Evolutionary conservation across 139 green algal species (phyloP), one percentile per base, ranked within the genome.

Genomic region (Chlamydomonas incerta): DNA sequence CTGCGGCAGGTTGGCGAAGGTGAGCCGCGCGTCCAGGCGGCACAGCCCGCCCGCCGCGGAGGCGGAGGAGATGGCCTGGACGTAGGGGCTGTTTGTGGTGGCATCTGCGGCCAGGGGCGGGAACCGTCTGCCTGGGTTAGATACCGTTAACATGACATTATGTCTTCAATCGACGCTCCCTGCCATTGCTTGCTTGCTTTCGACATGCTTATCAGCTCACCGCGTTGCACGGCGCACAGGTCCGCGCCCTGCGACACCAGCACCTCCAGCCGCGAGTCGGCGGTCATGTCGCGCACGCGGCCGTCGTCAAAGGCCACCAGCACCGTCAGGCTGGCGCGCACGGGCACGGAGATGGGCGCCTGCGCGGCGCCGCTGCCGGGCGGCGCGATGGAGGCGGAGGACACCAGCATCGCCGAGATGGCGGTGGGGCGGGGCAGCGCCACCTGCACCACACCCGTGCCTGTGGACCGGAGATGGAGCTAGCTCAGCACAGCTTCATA

Each of bases 241-340:
- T 82, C 73, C 0, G 69, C n/a, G 47, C 89, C 89, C 23, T 87
- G 31, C 20, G 46, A 67, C 0, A 93, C 68, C 11, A 33, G 26
- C 24, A 90, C 80, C 3, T 18, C 47, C 1, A 84, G 76, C 47
- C 86, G 71, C 0, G 47, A 11, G 31, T 91, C 87, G 14, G 37
- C 33, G 10, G 79, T 90, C 77, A 93, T 90, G 80, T 93, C 87
- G 13, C 74, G 82, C 41, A 87, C 52, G 29, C 15, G 60, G 62
- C 80, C 84, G 35, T 93, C 89, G 33, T 50, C 66, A 33, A 93
- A 93, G 11, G 33, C 50, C 3, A 93, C 80, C 47, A 86, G 23
- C 55, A 91, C 58, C 0, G 10, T 23, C 50, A 93, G 34, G 8
- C 4, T 23, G 13, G 73, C 69, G 35, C n/a, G 52, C 2, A 74